These are phyloP conservation scores for Globisporangium cylindrosporum DNA, from an alignment of 352 stramenopile genomes.

Conservation along the genomic window DNA sequence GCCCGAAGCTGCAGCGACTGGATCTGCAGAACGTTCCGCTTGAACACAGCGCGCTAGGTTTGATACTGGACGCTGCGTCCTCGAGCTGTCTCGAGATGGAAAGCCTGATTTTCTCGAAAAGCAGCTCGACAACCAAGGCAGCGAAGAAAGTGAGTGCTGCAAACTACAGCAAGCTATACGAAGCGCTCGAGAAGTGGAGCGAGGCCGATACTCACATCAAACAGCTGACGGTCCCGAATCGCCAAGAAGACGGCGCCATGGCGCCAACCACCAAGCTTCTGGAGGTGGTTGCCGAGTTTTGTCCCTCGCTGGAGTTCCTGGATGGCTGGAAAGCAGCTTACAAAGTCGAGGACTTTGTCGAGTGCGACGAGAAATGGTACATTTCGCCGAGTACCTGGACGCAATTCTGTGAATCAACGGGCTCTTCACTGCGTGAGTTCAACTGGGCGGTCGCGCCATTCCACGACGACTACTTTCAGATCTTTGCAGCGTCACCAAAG, in stretches of 20 bases:
- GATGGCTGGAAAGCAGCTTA: conserved; percentile 28
- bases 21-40: conserved; percentile 25
- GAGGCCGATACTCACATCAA: not conserved
- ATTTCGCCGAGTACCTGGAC: conserved; percentile 4
- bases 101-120: conserved; percentile 20
- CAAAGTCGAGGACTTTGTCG: conserved; percentile 16
- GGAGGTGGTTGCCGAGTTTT: conserved; percentile 11
- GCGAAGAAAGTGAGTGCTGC: conserved; percentile 3
- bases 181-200: conserved; percentile 20
- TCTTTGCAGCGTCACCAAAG: conserved; percentile 11
- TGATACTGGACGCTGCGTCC: conserved; percentile 14
- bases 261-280: conserved; percentile 15
- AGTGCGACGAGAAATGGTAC: conserved; percentile 25
- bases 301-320: conserved; percentile 22
- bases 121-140: not conserved
- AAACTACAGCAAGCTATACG: conserved; percentile 15
- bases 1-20: conserved; percentile 19
- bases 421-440: conserved; percentile 14
- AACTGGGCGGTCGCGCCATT: conserved; percentile 20
- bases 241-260: conserved; percentile 9
- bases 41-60: conserved; percentile 8
- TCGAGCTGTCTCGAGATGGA: conserved; percentile 12
- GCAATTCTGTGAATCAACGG: not conserved
- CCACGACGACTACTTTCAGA: conserved; percentile 15
- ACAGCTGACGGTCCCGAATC: conserved; percentile 27